Evolutionary conservation across 176 grass and related monocot genomes (phyloP).

Genomic region (Carex cristatella): DNA sequence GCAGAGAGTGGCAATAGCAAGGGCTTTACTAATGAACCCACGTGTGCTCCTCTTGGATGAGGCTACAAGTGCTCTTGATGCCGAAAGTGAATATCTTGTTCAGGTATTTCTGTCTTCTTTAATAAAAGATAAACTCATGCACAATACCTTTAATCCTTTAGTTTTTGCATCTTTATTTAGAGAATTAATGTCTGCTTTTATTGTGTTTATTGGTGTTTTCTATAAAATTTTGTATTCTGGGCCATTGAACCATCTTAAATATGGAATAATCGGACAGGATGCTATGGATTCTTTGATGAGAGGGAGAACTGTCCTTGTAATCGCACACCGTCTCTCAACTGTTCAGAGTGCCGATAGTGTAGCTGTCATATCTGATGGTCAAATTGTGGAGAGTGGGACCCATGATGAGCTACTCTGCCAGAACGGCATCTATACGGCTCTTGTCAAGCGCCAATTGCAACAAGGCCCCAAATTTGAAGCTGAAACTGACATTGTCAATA

Average conservation of each 20-base stretch:
- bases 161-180: not conserved
- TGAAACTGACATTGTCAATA: conserved; percentile 4
- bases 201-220: not conserved
- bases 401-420: conserved; percentile 67
- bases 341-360: conserved; percentile 83
- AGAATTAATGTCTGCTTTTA: not conserved
- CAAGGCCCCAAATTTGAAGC: conserved; percentile 51
- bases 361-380: conserved; percentile 86
- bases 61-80: conserved; percentile 95
- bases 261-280: conserved; percentile 45
- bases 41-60: conserved; percentile 90
- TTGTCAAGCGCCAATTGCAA: conserved; percentile 97
- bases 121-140: not conserved
- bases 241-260: not conserved
- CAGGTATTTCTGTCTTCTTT: conserved; percentile 43
- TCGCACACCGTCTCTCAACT: conserved; percentile 93
- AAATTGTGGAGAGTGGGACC: conserved; percentile 70
- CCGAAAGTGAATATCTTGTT: conserved; percentile 95
- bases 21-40: conserved; percentile 98
- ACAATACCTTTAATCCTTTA: not conserved
- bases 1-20: conserved; percentile 92
- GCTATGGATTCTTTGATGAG: conserved; percentile 98
- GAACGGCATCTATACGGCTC: conserved; percentile 85
- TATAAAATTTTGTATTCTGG: too few relatives aligned
- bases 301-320: conserved; percentile 95